Percentiles rank a stretch among this genome's conserved stretches.
Evolutionary conservation across 2,329 filamentous ascomycete genomes (phyloP).

Genomic region (Zopfia rhizophila): DNA sequence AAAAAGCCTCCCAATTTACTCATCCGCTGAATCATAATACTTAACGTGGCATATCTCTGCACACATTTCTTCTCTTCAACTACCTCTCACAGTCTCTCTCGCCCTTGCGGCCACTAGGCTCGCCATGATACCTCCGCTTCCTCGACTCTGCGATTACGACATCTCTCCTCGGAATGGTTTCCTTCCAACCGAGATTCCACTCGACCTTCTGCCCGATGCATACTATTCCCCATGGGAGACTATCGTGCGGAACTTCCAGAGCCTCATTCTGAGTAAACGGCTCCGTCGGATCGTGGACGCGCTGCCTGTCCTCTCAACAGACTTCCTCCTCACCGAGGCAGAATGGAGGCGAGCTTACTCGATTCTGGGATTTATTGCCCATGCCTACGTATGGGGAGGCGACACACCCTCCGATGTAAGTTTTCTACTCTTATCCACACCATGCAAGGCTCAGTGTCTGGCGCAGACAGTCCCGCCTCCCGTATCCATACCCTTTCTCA

Average conservation of each 20-base stretch:
- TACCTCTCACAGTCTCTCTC: no score
- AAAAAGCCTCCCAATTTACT: no score
- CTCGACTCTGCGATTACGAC: constrained; percentile 77
- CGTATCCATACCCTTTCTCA: constrained; percentile 83
- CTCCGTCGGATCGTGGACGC: constrained; percentile 81
- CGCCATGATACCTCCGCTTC: constrained; percentile 56
- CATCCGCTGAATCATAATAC: no score
- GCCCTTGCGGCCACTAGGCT: no score
- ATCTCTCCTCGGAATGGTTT: constrained; percentile 85
- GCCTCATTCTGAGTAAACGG: constrained; percentile 84
- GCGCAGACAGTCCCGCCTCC: constrained; percentile 75
- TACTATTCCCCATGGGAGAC: constrained; percentile 98
- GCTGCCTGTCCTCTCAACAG: constrained; percentile 84
- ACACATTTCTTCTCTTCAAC: no score
- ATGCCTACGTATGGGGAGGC: constrained; percentile 91
- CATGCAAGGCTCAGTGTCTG: constrained; percentile 27
- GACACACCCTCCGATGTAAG: constrained; percentile 76
- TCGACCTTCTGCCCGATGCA: constrained; percentile 82
- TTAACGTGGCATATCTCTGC: no score
- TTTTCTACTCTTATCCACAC: constrained; percentile 7
- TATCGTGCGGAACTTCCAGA: constrained; percentile 85
- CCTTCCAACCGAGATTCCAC: constrained; percentile 81
- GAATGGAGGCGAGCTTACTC: constrained; percentile 93
- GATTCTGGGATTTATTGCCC: constrained; percentile 80
- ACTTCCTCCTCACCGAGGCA: constrained; percentile 80